phyloP scores from a whole-genome alignment of 352 stramenopile genomes.

The Achlya hypogyna region DNA sequence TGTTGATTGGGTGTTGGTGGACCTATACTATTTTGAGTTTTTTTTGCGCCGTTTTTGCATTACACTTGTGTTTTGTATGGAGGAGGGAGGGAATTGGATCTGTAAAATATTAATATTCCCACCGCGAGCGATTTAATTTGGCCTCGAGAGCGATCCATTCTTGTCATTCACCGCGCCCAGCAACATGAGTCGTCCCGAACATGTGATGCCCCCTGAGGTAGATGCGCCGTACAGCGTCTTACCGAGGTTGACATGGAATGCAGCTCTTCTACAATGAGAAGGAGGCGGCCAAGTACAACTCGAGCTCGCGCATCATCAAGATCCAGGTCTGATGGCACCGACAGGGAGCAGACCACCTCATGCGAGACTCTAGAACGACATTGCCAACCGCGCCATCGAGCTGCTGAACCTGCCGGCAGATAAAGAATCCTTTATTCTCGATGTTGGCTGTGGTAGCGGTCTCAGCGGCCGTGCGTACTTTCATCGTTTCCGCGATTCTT shows the following conservation, averaged over 20 bases:
- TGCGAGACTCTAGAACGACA: slow-evolving; percentile 57
- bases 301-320: slow-evolving; percentile 87
- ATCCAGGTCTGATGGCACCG: slow-evolving; percentile 62
- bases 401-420: slow-evolving; percentile 89
- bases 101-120: neutral
- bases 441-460: slow-evolving; percentile 95
- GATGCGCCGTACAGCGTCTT: slow-evolving; percentile 1
- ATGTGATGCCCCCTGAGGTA: slow-evolving; percentile 77
- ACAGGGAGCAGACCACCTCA: neutral
- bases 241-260: neutral
- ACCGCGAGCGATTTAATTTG: neutral
- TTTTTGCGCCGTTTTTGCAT: neutral
- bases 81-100: neutral
- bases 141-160: neutral
- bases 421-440: slow-evolving; percentile 87
- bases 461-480: slow-evolving; percentile 85
- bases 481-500: slow-evolving; percentile 9
- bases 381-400: slow-evolving; percentile 95
- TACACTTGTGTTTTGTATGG: slow-evolving; percentile 14
- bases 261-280: slow-evolving; percentile 90
- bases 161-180: neutral
- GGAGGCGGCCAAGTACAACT: slow-evolving; percentile 90
- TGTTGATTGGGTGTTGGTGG: slow-evolving; percentile 1
- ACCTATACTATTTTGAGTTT: neutral
- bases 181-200: slow-evolving; percentile 80